Base-by-base conservation (phyloP, 2,329 filamentous ascomycete genomes). In the Diplodia intermedia region DNA sequence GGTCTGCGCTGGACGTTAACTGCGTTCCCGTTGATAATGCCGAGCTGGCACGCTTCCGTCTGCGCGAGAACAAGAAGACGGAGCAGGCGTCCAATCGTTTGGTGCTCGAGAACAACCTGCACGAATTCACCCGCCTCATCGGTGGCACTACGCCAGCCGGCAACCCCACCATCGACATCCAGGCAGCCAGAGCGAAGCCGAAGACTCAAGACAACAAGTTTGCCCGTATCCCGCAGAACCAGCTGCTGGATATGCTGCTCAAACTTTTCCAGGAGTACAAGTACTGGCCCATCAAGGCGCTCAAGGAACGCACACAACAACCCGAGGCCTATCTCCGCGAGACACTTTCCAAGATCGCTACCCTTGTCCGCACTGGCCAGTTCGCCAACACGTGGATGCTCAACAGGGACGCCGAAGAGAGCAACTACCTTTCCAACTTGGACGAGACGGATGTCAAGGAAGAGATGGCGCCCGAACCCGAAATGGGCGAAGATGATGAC, bases 251-350 rank as follows among this genome's bases (percentile, higher is more conserved):
- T 81, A 86, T 88, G 71, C 89, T 99, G 70, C 93, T 94, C 83
- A 82, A 86, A 60, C 91, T 90, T 76, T 99, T 97, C 88, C 88
- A 90, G 68, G 84, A 91, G 74, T 97, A 91, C 84, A 89, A 90
- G 73, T 98, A 95, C 80, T 99, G 94, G 94, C 89, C 91, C n/a
- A 91, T 98, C 85, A 94, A 92, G 76, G 88, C 91, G 5, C 86
- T 99, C 72, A 92, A 93, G 71, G 85, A 88, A 62, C 83, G 86
- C 69, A 87, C 96, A 49, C 87, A 90, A 69, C 95, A 99, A 80
- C 95, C 95, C 1, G 95, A 98, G 77, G 89, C 91, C n/a, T 98
- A 94, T 78, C 87, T 99, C 70, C 93, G 94, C 66, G 88, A 95
- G 76, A 90, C 90, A 0, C 82, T 99, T 72, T 91, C 94, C 70